Percentiles rank a stretch among this genome's conserved stretches.
These are phyloP conservation scores for Hypoxylon sp. DNA, from an alignment of 2,329 filamentous ascomycete species.

Conservation along the genomic window DNA sequence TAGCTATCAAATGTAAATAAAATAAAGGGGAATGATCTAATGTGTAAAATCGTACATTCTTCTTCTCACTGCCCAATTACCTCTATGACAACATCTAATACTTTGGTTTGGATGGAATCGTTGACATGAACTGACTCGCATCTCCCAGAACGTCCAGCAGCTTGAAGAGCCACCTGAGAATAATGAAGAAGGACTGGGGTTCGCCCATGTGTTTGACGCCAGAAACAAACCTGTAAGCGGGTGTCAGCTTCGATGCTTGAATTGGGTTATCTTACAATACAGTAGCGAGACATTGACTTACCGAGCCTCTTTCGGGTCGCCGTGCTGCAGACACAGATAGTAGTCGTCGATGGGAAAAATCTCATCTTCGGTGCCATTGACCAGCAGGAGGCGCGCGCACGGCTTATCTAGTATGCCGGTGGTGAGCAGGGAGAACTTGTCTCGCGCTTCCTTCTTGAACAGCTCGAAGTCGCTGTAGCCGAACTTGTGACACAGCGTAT, in stretches of 20 bases:
- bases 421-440: conserved; percentile 65
- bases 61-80: neutral
- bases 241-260: neutral
- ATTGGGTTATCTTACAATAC: neutral
- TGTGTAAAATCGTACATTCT: neutral
- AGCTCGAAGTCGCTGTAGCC: conserved; percentile 47
- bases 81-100: conserved; percentile 32
- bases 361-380: conserved; percentile 69
- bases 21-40: no score
- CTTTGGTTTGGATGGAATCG: conserved; percentile 45
- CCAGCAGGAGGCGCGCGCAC: conserved; percentile 62
- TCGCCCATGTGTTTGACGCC: conserved; percentile 54
- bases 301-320: conserved; percentile 63
- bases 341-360: conserved; percentile 73
- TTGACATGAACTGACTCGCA: conserved; percentile 42
- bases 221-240: conserved; percentile 45
- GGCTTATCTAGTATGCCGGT: conserved; percentile 65
- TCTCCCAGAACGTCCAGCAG: conserved; percentile 49
- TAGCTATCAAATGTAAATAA: no score
- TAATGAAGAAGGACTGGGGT: conserved; percentile 50
- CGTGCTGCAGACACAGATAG: conserved; percentile 65
- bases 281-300: conserved; percentile 23
- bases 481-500: conserved; percentile 48
- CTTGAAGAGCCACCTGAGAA: conserved; percentile 51
- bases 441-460: conserved; percentile 49